A percentile compares a stretch with the other conserved stretches of the same genome.
phyloP scores from a whole-genome alignment of 2,329 filamentous ascomycete genomes.

The Trichophyton verrucosum region DNA sequence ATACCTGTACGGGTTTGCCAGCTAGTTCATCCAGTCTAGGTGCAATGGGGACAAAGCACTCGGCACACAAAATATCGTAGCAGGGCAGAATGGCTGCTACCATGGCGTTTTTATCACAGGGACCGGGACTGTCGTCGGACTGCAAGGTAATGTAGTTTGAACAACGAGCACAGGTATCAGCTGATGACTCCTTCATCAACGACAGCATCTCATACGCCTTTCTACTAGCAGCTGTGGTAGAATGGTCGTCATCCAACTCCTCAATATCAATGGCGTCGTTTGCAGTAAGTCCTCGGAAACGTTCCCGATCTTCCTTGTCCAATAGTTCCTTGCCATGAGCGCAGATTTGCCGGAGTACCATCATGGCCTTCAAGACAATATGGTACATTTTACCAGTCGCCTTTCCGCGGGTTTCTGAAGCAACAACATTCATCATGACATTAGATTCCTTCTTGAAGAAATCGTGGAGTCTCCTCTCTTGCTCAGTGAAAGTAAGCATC shows the following conservation, averaged over 20 bases:
- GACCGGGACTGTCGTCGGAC: conserved; percentile 35
- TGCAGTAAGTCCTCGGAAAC: conserved; percentile 67
- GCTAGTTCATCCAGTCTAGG: conserved; percentile 37
- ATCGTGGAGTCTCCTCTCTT: conserved; percentile 69
- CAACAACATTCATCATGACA: conserved; percentile 65
- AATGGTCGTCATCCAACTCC: conserved; percentile 55
- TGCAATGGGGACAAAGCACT: conserved; percentile 54
- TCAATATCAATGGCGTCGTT: conserved; percentile 83
- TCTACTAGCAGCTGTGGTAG: conserved; percentile 48
- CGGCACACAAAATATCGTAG: conserved; percentile 69
- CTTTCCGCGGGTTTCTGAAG: conserved; percentile 50
- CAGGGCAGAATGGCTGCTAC: conserved; percentile 70
- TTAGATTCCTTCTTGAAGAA: conserved; percentile 72
- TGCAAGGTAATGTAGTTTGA: conserved; percentile 46
- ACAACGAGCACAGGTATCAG: conserved; percentile 61
- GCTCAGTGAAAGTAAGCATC: conserved; percentile 58
- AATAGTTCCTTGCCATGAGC: conserved; percentile 90
- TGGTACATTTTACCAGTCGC: conserved; percentile 82
- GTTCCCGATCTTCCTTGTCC: conserved; percentile 66
- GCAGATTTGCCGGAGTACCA: conserved; percentile 78
- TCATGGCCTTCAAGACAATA: conserved; percentile 81
- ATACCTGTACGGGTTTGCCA: conserved; percentile 33
- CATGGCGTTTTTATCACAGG: conserved; percentile 43
- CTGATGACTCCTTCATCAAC: conserved; percentile 69
- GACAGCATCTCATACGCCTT: conserved; percentile 78